A percentile compares a stretch with the other conserved stretches of the same genome.
These are phyloP conservation scores for Thermothielavioides terrestris DNA, from an alignment of 495 filamentous ascomycete genomes.

Conservation along the genomic window DNA sequence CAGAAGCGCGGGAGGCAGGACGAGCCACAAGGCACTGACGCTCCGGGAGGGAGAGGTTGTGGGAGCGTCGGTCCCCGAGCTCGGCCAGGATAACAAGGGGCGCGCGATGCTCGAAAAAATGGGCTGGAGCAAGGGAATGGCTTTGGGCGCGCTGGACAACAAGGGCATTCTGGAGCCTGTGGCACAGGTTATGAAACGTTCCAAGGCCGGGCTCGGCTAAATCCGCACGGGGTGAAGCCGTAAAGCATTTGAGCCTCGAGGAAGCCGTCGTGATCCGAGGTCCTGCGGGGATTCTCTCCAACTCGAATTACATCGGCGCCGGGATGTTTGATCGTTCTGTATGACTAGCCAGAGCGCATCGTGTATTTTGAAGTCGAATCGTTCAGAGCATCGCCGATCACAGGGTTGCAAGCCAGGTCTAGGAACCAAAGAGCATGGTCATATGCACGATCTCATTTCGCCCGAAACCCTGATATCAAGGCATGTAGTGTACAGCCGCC, in stretches of 20 bases:
- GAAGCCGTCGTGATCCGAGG: too few species aligned
- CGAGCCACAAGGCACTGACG: constrained; percentile 34
- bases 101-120: constrained; percentile 91
- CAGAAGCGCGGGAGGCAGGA: constrained; percentile 12
- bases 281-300: too few species aligned
- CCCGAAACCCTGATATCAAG: constrained; percentile 52
- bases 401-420: too few species aligned
- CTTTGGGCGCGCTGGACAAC: constrained; percentile 72
- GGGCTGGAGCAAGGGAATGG: constrained; percentile 88
- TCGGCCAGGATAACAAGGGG: constrained; percentile 76
- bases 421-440: too few species aligned
- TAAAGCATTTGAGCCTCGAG: too few species aligned
- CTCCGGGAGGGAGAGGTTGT: constrained; percentile 87
- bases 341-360: too few species aligned
- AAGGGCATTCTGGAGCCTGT: constrained; percentile 85
- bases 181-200: constrained; percentile 76
- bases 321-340: too few species aligned
- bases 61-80: constrained; percentile 72
- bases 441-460: constrained; percentile 56
- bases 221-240: too few species aligned
- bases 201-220: constrained; percentile 77
- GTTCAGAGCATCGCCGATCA: too few species aligned
- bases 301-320: too few species aligned
- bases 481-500: constrained; percentile 67
- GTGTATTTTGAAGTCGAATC: too few species aligned